A percentile compares a stretch with the other conserved stretches of the same genome.
Evolutionary conservation across 345 rosid genomes (phyloP).

Genomic region (Citrus mangshanensis): DNA sequence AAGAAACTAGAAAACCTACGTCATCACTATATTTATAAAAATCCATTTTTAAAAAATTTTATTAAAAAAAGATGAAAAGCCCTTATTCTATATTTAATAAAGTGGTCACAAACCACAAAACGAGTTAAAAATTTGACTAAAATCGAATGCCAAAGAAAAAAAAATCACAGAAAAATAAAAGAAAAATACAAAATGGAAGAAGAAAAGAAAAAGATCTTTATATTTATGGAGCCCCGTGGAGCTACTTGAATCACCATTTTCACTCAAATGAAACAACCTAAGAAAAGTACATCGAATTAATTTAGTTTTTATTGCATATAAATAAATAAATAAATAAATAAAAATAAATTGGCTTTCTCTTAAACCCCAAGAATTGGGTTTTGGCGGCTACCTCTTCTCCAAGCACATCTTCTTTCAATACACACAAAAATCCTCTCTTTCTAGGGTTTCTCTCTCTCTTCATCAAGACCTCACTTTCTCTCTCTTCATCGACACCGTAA

Average conservation of each 20-base stretch:
- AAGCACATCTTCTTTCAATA: slow-evolving; percentile 5
- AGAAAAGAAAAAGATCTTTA: neutral
- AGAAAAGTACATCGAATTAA: neutral
- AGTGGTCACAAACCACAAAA: too few species aligned
- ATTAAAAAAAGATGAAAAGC: neutral
- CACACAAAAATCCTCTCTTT: neutral
- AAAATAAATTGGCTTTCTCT: neutral
- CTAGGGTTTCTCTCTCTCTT: slow-evolving; percentile 32
- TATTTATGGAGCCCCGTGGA: slow-evolving; percentile 1
- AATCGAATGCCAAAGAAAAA: neutral
- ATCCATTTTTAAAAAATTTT: too few species aligned
- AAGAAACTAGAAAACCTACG: slow-evolving; percentile 2
- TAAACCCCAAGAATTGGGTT: slow-evolving; percentile 38
- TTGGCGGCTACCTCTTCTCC: slow-evolving; percentile 46
- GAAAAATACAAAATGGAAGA: too few species aligned
- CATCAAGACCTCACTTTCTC: neutral
- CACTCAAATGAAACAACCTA: neutral
- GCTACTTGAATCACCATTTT: slow-evolving; percentile 15
- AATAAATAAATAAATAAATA: neutral
- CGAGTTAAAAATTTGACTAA: neutral
- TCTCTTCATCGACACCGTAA: slow-evolving; percentile 21
- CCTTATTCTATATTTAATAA: too few species aligned
- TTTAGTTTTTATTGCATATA: neutral
- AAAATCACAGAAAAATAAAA: neutral
- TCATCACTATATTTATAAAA: too few species aligned